A percentile compares a stretch with the other conserved stretches of the same genome.
Evolutionary conservation across 2,329 filamentous ascomycete genomes (phyloP).

Genomic region (Monosporascus sp.): DNA sequence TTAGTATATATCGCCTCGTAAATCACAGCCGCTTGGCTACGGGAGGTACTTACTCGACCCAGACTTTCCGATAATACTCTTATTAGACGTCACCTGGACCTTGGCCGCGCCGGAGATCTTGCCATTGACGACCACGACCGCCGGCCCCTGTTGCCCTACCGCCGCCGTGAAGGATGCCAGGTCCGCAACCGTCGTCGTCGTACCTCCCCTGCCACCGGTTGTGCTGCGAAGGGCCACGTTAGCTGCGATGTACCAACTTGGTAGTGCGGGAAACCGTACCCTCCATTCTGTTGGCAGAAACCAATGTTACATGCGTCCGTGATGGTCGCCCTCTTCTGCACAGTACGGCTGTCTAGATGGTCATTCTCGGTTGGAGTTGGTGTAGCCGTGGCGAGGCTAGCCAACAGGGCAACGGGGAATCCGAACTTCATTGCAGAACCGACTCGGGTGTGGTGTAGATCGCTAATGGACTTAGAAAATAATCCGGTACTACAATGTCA

Average conservation of each 20-base stretch:
- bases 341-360: slow-evolving; percentile 18
- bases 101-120: slow-evolving; percentile 34
- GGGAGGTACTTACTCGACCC: slow-evolving; percentile 20
- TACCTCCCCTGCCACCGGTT: slow-evolving; percentile 45
- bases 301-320: slow-evolving; percentile 32
- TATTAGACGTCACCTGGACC: slow-evolving; percentile 39
- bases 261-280: slow-evolving; percentile 1
- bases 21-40: not conserved
- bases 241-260: not conserved
- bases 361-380: slow-evolving; percentile 25
- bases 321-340: slow-evolving; percentile 31
- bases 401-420: slow-evolving; percentile 11
- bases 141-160: slow-evolving; percentile 37
- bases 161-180: slow-evolving; percentile 43
- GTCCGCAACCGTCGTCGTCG: slow-evolving; percentile 43
- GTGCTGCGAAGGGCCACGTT: slow-evolving; percentile 29
- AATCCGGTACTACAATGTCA: too few relatives aligned
- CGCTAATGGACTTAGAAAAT: too few relatives aligned
- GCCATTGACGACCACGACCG: slow-evolving; percentile 38
- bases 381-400: slow-evolving; percentile 24
- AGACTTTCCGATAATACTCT: slow-evolving; percentile 38
- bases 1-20: not conserved
- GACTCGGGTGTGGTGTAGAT: too few relatives aligned
- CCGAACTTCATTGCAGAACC: slow-evolving; percentile 7
- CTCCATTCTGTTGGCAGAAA: slow-evolving; percentile 29